These are phyloP conservation scores for Colletotrichum tofieldiae DNA, from an alignment of 2,329 filamentous ascomycete species.

Conservation along the genomic window DNA sequence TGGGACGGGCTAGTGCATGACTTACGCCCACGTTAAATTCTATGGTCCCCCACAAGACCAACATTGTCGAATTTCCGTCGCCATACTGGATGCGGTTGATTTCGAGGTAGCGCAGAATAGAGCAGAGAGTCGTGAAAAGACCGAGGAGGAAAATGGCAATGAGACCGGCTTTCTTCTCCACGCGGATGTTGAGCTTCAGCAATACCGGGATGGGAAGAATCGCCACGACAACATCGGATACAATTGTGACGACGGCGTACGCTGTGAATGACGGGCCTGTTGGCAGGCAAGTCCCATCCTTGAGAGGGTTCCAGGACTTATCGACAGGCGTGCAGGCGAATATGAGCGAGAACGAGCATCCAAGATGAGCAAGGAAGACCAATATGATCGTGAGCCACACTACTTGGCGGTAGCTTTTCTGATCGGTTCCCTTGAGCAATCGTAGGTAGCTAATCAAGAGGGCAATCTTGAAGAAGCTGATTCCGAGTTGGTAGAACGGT, in stretches of 20 bases:
- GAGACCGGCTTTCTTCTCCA: conserved; percentile 65
- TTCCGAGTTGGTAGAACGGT: conserved; percentile 69
- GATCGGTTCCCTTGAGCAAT: conserved; percentile 64
- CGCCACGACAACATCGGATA: conserved; percentile 66
- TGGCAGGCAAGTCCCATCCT: conserved; percentile 60
- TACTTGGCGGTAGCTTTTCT: conserved; percentile 58
- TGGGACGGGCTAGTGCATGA: not conserved
- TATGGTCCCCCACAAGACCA: conserved; percentile 70
- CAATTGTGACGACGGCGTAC: conserved; percentile 67
- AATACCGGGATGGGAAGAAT: conserved; percentile 67
- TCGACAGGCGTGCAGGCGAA: conserved; percentile 65
- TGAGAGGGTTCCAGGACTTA: conserved; percentile 62
- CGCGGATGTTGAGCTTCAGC: conserved; percentile 63
- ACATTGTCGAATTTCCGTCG: conserved; percentile 70
- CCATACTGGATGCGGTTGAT: conserved; percentile 65
- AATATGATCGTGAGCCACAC: conserved; percentile 62
- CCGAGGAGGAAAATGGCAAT: conserved; percentile 68
- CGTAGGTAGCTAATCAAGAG: conserved; percentile 68
- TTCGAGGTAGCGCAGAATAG: conserved; percentile 66
- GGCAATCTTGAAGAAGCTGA: conserved; percentile 71
- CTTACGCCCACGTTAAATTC: conserved; percentile 72
- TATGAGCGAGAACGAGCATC: conserved; percentile 64
- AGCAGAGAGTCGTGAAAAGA: conserved; percentile 70
- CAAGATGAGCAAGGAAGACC: conserved; percentile 64
- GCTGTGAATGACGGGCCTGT: conserved; percentile 66